These are phyloP conservation scores for Talaromyces ruber DNA, from an alignment of 495 filamentous ascomycete genomes.

Conservation along the genomic window DNA sequence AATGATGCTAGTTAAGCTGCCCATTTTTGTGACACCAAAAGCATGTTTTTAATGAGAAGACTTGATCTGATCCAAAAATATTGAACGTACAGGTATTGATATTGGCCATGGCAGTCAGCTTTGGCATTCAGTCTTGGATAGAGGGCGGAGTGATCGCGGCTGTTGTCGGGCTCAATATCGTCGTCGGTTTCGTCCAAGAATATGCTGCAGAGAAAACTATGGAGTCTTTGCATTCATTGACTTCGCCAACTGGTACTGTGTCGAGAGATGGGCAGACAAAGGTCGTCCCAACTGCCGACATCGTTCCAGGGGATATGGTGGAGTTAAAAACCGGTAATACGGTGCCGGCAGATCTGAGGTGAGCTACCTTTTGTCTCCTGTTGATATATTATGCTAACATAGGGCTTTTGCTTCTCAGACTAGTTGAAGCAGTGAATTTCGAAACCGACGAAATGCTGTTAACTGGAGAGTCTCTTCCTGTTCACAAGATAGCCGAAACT, in stretches of 20 bases:
- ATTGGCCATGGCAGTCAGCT: conserved; percentile 62
- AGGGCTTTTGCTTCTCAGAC: conserved; percentile 13
- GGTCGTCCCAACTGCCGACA: conserved; percentile 61
- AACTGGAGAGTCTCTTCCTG: conserved; percentile 65
- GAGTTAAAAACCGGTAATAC: conserved; percentile 71
- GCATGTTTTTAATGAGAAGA: too few relatives aligned
- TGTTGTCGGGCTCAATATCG: conserved; percentile 57
- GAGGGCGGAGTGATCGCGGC: conserved; percentile 62
- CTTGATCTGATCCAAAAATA: conserved; percentile 4
- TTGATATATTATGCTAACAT: not conserved
- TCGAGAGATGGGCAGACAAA: conserved; percentile 57
- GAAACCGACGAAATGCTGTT: conserved; percentile 65
- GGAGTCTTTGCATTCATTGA: conserved; percentile 50
- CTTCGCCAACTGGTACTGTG: conserved; percentile 57
- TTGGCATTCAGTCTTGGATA: conserved; percentile 60
- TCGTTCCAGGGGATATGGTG: conserved; percentile 70
- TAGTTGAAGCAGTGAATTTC: conserved; percentile 49
- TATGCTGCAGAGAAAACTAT: conserved; percentile 55
- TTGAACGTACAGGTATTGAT: conserved; percentile 44
- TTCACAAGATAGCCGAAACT: conserved; percentile 56
- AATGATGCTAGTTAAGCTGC: conserved; percentile 47
- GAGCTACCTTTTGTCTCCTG: not conserved
- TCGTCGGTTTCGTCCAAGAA: conserved; percentile 56
- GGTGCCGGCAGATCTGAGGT: conserved; percentile 56
- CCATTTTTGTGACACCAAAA: conserved; percentile 6